Evolutionary conservation across 2,329 filamentous ascomycete genomes (phyloP).

Genomic region (Exophiala dermatitidis): DNA sequence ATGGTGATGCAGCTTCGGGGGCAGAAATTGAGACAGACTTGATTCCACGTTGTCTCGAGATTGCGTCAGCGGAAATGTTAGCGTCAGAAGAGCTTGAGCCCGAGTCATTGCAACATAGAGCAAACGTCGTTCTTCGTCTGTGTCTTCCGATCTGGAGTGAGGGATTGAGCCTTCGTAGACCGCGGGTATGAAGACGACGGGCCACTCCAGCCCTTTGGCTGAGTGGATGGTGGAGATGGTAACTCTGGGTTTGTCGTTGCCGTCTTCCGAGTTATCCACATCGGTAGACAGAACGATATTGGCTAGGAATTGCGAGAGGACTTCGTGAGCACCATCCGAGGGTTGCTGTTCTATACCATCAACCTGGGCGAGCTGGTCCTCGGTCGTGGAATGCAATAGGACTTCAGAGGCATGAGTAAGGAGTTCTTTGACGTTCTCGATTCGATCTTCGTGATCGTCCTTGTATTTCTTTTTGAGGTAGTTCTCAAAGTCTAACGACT

Average conservation of each 20-base stretch:
- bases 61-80: conserved; percentile 69
- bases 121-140: conserved; percentile 77
- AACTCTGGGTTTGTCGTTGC: conserved; percentile 51
- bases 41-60: conserved; percentile 55
- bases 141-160: conserved; percentile 76
- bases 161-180: conserved; percentile 87
- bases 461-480: conserved; percentile 64
- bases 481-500: conserved; percentile 64
- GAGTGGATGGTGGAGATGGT: conserved; percentile 96
- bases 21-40: conserved; percentile 65
- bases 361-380: conserved; percentile 55
- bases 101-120: conserved; percentile 96
- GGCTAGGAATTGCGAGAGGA: conserved; percentile 73
- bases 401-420: conserved; percentile 71
- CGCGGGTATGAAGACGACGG: conserved; percentile 84
- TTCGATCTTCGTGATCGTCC: conserved; percentile 69
- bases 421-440: conserved; percentile 88
- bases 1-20: conserved; percentile 45
- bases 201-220: conserved; percentile 94
- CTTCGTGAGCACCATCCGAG: conserved; percentile 49
- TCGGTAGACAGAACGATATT: conserved; percentile 84
- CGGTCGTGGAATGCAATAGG: conserved; percentile 40
- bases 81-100: conserved; percentile 75
- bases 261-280: conserved; percentile 55
- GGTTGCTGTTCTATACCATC: conserved; percentile 61